Evolutionary conservation across 169 alveolate genomes (phyloP), one percentile per base, ranked within the genome.

Genomic region (Plasmodium gaboni): DNA sequence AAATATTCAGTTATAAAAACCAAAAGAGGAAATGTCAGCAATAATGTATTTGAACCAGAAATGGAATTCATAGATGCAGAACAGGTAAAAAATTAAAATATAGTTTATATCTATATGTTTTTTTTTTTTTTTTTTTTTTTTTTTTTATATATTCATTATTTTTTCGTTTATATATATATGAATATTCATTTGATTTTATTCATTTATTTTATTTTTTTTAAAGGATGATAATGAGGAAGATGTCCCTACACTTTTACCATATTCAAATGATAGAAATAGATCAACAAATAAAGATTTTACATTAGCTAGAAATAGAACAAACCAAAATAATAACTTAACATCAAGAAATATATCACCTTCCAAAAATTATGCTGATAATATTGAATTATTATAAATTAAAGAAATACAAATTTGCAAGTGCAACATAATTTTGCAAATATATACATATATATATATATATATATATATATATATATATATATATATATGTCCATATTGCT

Each of bases 21-120:
- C 67, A 92, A 89, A 53, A 73, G 72, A 67, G 74, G 74, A 19
- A 55, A 89, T 28, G 74, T 87, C 61, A 74, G 24, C 24, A 86
- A 69, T 24, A 89, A 89, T 32, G 91, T 91, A 38, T 94, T 94
- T 55, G 96, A 94, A 61, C 96, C 96, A 28, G 96, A 94, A 70
- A 88, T 94, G 74, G 96, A 94, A 17, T 94, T 94, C 57, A 94
- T 94, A 51, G 96, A 94, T 46, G 96, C 96, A 26, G 95, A 94
- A 65, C 96, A 94, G 85, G 92, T 74, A 87, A 28, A 73, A 71
- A 51, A 15, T 42, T 19, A 53, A n/a, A 12, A 8, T 15, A 24
- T 12, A 10, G 5, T 67, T 28, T 42, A 26, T 1, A 2, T 48
- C 12, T 17, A 42, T 19, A 13, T 32, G 19, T 48, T 42, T 68